Evolutionary conservation across 768 basidiomycete species (phyloP), one percentile per base, ranked within the genome.

Genomic region (Rhizopogon vesiculosus): DNA sequence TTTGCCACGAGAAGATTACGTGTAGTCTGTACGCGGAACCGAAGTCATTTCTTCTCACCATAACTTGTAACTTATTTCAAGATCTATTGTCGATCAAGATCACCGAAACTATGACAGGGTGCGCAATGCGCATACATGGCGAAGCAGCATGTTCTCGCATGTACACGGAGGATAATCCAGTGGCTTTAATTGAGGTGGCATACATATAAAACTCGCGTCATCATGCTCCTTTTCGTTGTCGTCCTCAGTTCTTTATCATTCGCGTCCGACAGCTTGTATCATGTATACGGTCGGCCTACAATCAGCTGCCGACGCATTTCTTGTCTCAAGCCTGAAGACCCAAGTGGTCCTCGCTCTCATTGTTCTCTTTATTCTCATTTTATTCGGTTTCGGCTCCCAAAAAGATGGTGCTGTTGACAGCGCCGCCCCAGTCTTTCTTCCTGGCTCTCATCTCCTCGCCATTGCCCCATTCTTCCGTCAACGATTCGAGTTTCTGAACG

Each of bases 401-500:
- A 76, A 78, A 54, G 78, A 80, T 57, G 19, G 35, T 9, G 75
- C 70, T 33, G 65, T 72, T 13, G 82, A 85, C 61, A 58, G 64
- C 45, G 54, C 65, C 25, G 68, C 77, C 42, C 83, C 88, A 50
- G 75, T 72, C 45, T 74, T 73, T 51, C 74, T 90, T 6, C 87
- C 87, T 42, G 81, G 83, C 42, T 73, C 74, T 42, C 78, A 79
- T 55, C 72, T 86, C 54, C 76, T 81, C 62, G 77, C 81, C 59
- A 84, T 86, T 53, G 65, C 72, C 31, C 82, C 86, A 15, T 91
- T 91, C 76, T 89, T 89, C 67, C 80, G 78, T 45, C 73, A 71
- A 61, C 79, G 87, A 52, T 84, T 83, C 63, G 87, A 89, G 63
- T 91, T 91, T 67, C 65, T 91, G 57, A 84, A 82, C 63, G 81